These are phyloP conservation scores for Suillus variegatus DNA, from an alignment of 768 basidiomycete genomes.

Conservation along the genomic window DNA sequence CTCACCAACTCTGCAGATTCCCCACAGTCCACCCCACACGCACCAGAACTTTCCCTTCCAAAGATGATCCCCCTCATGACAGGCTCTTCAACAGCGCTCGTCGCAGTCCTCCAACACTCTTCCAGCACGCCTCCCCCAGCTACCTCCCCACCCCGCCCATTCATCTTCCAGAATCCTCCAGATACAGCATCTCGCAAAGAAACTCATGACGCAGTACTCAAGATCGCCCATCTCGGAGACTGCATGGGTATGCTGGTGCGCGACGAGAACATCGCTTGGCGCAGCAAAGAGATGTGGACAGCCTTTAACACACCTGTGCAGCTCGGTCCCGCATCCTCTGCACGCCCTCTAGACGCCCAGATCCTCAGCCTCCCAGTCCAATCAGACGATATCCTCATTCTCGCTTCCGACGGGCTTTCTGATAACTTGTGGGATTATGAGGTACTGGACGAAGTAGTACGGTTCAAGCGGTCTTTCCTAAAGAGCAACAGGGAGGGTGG, in stretches of 20 bases:
- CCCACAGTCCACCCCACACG: slow-evolving; percentile 4
- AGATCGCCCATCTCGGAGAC: slow-evolving; percentile 85
- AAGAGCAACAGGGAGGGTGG: slow-evolving; percentile 18
- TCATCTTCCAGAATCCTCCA: slow-evolving; percentile 18
- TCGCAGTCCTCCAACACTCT: slow-evolving; percentile 59
- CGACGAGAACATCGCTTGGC: slow-evolving; percentile 76
- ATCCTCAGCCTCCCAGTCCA: slow-evolving; percentile 68
- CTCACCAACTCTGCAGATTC: slow-evolving; percentile 6
- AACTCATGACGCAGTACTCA: slow-evolving; percentile 60
- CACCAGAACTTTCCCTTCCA: slow-evolving; percentile 23
- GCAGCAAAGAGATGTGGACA: slow-evolving; percentile 95
- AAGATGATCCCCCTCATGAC: slow-evolving; percentile 45
- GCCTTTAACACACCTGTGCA: slow-evolving; percentile 68
- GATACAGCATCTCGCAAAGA: slow-evolving; percentile 28
- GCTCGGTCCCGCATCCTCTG: slow-evolving; percentile 61
- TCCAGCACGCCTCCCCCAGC: slow-evolving; percentile 17
- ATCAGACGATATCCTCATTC: slow-evolving; percentile 75
- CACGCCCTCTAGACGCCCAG: slow-evolving; percentile 67
- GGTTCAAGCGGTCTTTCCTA: slow-evolving; percentile 49
- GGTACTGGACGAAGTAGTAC: slow-evolving; percentile 75
- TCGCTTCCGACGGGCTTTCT: slow-evolving; percentile 78
- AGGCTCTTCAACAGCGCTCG: slow-evolving; percentile 69
- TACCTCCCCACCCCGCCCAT: slow-evolving; percentile 21
- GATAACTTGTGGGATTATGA: slow-evolving; percentile 92
- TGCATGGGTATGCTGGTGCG: slow-evolving; percentile 88